A percentile compares a stretch with the other conserved stretches of the same genome.
phyloP scores from a whole-genome alignment of 1,284 basidiomycete genomes.

The Cutaneotrichosporon dermatis region DNA sequence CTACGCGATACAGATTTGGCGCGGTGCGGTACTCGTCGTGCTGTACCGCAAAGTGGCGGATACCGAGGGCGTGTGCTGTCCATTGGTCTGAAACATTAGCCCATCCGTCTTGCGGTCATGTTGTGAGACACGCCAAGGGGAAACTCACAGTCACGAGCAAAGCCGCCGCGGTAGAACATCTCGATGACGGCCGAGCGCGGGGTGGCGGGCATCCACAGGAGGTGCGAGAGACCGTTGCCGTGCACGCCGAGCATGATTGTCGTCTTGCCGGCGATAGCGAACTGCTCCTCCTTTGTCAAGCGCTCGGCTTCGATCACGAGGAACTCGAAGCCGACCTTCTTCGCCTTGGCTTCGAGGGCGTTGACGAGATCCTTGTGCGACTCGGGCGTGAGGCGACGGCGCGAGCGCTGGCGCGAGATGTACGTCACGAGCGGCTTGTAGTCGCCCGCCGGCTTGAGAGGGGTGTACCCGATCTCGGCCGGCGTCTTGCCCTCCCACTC shows the following conservation, averaged over 20 bases:
- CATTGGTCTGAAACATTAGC: slow-evolving; percentile 33
- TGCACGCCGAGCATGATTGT: slow-evolving; percentile 51
- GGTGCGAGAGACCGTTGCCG: slow-evolving; percentile 49
- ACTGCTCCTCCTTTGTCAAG: slow-evolving; percentile 47
- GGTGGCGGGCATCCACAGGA: slow-evolving; percentile 49
- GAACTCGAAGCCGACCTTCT: slow-evolving; percentile 60
- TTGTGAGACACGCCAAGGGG: too few relatives aligned
- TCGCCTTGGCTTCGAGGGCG: slow-evolving; percentile 57
- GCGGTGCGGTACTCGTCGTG: slow-evolving; percentile 52
- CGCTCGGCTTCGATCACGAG: slow-evolving; percentile 49
- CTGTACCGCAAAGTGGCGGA: slow-evolving; percentile 47
- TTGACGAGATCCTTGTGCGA: slow-evolving; percentile 60
- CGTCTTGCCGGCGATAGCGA: slow-evolving; percentile 44
- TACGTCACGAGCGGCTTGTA: slow-evolving; percentile 65
- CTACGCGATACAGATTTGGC: slow-evolving; percentile 56
- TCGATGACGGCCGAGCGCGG: slow-evolving; percentile 49
- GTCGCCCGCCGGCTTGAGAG: slow-evolving; percentile 26
- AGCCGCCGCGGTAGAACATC: slow-evolving; percentile 47
- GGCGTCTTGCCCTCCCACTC: slow-evolving; percentile 5
- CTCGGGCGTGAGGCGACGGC: slow-evolving; percentile 58
- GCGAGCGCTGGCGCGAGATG: slow-evolving; percentile 61
- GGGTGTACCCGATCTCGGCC: slow-evolving; percentile 4
- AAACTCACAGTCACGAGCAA: slow-evolving; percentile 40
- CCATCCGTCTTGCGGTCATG: too few relatives aligned
- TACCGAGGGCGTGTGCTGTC: slow-evolving; percentile 48